Evolutionary conservation across 495 filamentous ascomycete genomes (phyloP), one percentile per base, ranked within the genome.

Genomic region (Glarea lozoyensis): DNA sequence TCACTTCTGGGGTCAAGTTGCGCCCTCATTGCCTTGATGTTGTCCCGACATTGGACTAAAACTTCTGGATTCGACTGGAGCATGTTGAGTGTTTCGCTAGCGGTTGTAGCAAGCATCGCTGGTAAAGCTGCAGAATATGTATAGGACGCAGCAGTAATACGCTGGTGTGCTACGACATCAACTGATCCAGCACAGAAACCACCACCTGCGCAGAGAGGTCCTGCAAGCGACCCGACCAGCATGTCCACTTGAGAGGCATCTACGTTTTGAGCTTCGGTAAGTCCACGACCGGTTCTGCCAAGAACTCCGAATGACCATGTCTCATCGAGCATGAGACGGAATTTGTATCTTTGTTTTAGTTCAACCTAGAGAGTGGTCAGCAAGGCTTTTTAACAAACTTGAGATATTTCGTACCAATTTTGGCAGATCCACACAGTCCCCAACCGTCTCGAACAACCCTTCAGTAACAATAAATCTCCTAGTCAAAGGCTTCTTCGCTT

Each of bases 391-490:
- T 37, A 16, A 33, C 12, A 11, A 30, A 13, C 17, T 7, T 47
- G 10, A 42, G n/a, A 15, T 18, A 10, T 19, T 15, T 67, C 84
- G 56, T 68, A 93, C 84, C 50, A 97, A 73, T 54, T 78, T 84
- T 3, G 89, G 88, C 45, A 99, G 62, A 59, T 97, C 75, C 13
- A 78, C 75, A 63, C 82, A 81, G 60, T 96, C 88, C 42, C 92
- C 92, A 24, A 84, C 75, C 40, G 78, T 87, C 68, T 99, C 92
- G 53, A 94, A 97, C 27, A 97, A 60, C 3, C 86, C 93, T 60
- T 99, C 92, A 0, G 93, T 97, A 32, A 99, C 85, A 50, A 99
- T 89, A 58, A 99, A 99, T 32, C 92, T 69, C 46, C 92, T 69
- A 12, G 92, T 99, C 56, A 99, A 63, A 21, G 85, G 85, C 67